Evolutionary conservation across 345 rosid species (phyloP), one percentile per base, ranked within the genome.

Genomic region (Melastoma malabathricum): DNA sequence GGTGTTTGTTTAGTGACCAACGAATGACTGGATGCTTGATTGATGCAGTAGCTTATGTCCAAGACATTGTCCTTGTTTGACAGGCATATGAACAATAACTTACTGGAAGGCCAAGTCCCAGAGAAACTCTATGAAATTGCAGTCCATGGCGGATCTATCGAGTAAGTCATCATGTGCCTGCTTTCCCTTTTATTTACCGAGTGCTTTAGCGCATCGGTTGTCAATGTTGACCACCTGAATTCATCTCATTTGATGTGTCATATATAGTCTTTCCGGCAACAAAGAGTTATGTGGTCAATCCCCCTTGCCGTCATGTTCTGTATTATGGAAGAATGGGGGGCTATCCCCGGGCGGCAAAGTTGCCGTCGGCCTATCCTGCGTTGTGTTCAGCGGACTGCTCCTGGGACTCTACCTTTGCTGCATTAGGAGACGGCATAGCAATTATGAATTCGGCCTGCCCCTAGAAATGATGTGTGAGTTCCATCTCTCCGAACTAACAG

Each of bases 271-370:
- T 50, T 76, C 96, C 17, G 92, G 81, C 50, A 93, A 93, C 76
- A 93, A 88, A 71, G 94, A 82, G 27, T 66, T 93, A 72, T 93
- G 99, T 19, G 97, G 99, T 4, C 86, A 73, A 47, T 83, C 95
- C 34, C 47, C 94, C 47, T 65, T 88, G 67, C 84, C 89, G 0
- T 49, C 70, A 1, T 93, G 99, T 63, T 86, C 95, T 43, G 15
- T 79, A 8, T 51, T 93, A 50, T 89, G 97, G 97, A 81, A 81
- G 53, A 74, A 85, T 57, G 97, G 95, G 4, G 80, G 71, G 52
- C 66, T 93, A 63, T 93, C 99, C 46, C 72, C 73, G n/a, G 86
- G 84, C 0, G 94, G 89, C 57, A 83, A 78, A 83, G 59, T 79
- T 51, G 94, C 72, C 27, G 72, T 93, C 55, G 89, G 74, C 44